These are phyloP conservation scores for Xylaria acuta DNA, from an alignment of 495 filamentous ascomycete genomes.

Conservation along the genomic window DNA sequence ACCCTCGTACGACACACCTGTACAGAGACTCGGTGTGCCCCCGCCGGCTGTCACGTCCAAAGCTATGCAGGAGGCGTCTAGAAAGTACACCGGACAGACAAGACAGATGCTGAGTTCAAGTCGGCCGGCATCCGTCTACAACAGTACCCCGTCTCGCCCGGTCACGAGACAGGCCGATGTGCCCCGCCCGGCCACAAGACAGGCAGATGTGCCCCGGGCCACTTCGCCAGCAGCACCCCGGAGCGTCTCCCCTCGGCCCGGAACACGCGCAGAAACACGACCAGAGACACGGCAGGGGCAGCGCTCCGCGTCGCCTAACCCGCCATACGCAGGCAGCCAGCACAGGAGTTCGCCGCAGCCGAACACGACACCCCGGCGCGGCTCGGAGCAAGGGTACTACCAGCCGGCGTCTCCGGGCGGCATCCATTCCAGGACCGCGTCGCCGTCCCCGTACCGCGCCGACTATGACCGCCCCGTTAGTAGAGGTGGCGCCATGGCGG, in stretches of 20 bases:
- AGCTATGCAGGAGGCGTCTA: constrained; percentile 91
- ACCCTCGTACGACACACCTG: constrained; percentile 80
- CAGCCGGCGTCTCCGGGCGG: constrained; percentile 63
- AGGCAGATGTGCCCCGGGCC: constrained; percentile 55
- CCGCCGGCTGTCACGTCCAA: constrained; percentile 89
- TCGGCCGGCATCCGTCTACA: constrained; percentile 50
- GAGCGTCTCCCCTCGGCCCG: constrained; percentile 59
- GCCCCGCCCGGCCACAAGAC: constrained; percentile 51
- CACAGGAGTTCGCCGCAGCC: constrained; percentile 46
- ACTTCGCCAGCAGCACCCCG: constrained; percentile 58
- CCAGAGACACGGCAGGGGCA: constrained; percentile 40
- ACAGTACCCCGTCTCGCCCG: constrained; percentile 46
- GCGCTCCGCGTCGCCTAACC: constrained; percentile 58
- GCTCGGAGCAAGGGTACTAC: constrained; percentile 62
- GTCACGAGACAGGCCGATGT: constrained; percentile 49
- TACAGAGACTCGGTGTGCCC: constrained; percentile 84
- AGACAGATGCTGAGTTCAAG: constrained; percentile 74
- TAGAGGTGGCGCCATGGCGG: constrained; percentile 71
- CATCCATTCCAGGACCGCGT: constrained; percentile 58
- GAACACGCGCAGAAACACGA: constrained; percentile 45
- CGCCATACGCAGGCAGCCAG: constrained; percentile 55
- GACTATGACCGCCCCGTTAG: constrained; percentile 67
- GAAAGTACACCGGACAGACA: constrained; percentile 83
- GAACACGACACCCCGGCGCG: constrained; percentile 54
- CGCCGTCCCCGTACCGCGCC: constrained; percentile 58